These are phyloP conservation scores for Gleditsia sinensis DNA, from an alignment of 306 rosid species.

Conservation along the genomic window DNA sequence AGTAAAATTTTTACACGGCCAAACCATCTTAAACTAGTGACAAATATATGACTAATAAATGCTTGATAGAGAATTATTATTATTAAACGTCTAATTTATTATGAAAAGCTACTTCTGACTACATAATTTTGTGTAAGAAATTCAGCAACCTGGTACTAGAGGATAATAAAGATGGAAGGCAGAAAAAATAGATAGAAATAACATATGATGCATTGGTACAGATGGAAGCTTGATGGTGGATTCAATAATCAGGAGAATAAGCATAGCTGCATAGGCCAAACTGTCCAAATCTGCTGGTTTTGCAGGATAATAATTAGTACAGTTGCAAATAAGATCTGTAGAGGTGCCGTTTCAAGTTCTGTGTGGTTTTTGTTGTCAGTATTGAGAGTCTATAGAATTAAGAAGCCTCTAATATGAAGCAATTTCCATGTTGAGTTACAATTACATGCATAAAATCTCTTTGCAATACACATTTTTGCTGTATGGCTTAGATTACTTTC, in stretches of 20 bases:
- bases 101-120: constrained; percentile 2
- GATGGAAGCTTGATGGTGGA: constrained; percentile 19
- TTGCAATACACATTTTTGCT: constrained; percentile 17
- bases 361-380: not conserved
- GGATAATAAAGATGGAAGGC: constrained; percentile 22
- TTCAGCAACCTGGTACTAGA: constrained; percentile 13
- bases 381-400: constrained; percentile 15
- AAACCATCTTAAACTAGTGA: no score
- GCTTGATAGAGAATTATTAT: not conserved
- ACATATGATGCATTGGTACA: not conserved
- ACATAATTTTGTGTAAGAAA: not conserved
- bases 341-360: not conserved
- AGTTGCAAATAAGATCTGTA: not conserved
- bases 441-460: not conserved
- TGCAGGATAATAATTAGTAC: not conserved
- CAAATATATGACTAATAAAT: constrained; percentile 1
- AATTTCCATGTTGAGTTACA: not conserved
- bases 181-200: not conserved
- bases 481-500: not conserved
- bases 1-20: no score
- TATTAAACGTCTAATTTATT: constrained; percentile 16
- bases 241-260: not conserved
- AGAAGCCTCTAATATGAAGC: constrained; percentile 19
- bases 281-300: not conserved
- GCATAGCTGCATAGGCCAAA: not conserved